Evolutionary conservation across 177 flowering plant genomes (phyloP), one percentile per base, ranked within the genome.

Genomic region (Vitis hybrid): DNA sequence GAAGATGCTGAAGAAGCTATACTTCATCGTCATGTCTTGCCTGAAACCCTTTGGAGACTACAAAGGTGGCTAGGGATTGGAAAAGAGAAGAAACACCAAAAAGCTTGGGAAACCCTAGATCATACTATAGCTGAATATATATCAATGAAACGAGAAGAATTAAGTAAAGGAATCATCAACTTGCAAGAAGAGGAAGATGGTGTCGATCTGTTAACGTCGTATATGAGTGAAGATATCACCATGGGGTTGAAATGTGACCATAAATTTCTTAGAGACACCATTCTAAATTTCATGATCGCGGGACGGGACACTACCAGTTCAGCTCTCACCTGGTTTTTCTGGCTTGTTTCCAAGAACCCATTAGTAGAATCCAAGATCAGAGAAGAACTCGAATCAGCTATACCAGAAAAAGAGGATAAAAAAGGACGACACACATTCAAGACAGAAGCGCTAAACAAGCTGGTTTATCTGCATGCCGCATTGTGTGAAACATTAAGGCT

Each of bases 391-490:
- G 60, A 13, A 2, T 19, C 61, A 26, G 54, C 16, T 1, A 7
- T 53, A 2, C 53, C 34, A 2, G 39, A 13, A n/a, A 54, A 14
- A 1, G 45, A 29, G 22, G n/a, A 26, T 1, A 2, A 14, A 58
- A 2, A 57, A 61, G 13, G 16, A 39, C 7, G 9, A 12, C 9
- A 14, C 45, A 34, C 52, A 2, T 75, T 74, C 34, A 45, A 70
- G 2, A 15, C 65, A 3, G 74, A 73, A 4, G 76, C 62, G 50
- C 11, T 68, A 45, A 62, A 19, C 11, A 56, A 58, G 48, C 8
- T 85, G 48, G 81, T 76, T 11, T 85, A 83, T 59, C 73, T 85
- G n/a, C 83, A 85, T 20, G 80, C 76, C 19, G 80, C 85, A 9
- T 16, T 85, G 12, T 67, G 54, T 2, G 89, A 85, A 69, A 54